Evolutionary conservation across 306 rosid genomes (phyloP), one percentile per base, ranked within the genome.

Genomic region (Benincasa hispida): DNA sequence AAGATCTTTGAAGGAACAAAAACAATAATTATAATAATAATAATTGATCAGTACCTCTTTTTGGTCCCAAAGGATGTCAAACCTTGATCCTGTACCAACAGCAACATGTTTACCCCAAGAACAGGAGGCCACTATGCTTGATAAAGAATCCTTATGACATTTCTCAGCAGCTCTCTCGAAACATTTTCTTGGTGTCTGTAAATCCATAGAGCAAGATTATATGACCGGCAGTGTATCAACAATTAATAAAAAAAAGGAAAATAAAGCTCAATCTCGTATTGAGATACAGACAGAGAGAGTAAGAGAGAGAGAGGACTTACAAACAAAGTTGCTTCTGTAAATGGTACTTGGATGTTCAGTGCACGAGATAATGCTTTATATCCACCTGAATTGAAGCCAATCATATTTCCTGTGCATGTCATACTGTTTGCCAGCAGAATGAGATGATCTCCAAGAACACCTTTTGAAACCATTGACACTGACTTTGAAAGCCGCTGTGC

Each of bases 51-150:
- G 37, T 81, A 94, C 99, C 94, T 90, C 84, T 70, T 80, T 86
- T 13, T 87, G 81, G 86, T 92, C 91, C 96, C 93, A 90, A 42
- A 94, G 82, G 70, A 94, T 9, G 41, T 94, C 99, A 83, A 94
- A 94, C 50, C 83, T 87, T 57, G 99, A 87, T 56, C 99, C 99
- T 19, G 99, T 94, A 54, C 99, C 99, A 77, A 91, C 96, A 7
- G 95, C 95, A 48, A 94, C 96, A 55, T 80, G 91, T 76, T 88
- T 94, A 50, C 97, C 99, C 99, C 99, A 94, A 2, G 99, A 90
- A 86, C 99, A 94, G 45, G 99, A 90, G 14, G 91, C 97, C 79
- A 94, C 97, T 17, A 94, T 80, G 82, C 99, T 94, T 24, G 91
- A 84, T 63, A 94, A 79, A 28, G 96, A 78, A 77, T 94, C 99